Base-by-base conservation (phyloP, 768 basidiomycete genomes). In the Hypholoma fasciculare region DNA sequence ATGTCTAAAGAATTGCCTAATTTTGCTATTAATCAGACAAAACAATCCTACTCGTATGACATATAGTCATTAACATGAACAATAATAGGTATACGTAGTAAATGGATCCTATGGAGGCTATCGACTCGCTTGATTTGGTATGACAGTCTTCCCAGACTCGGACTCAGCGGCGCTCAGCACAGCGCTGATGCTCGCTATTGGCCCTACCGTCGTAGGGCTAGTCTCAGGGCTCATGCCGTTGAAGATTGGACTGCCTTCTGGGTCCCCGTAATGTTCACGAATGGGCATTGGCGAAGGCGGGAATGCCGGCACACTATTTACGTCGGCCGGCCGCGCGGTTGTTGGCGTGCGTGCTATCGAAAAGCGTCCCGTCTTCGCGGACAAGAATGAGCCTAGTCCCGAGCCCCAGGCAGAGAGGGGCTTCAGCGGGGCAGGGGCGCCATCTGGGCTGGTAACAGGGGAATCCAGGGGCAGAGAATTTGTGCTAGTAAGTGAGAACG, bases 361-460 rank as follows among this genome's bases (percentile, higher is more conserved):
- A 40, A 71, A 71, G 50, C 63, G 67, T 14, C 67, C 57, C 3
- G 72, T 64, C 52, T 63, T 70, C 27, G 69, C 65, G 16, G 68
- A 70, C 17, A 76, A 60, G 57, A 73, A 74, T 1, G 72, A 72
- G 7, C 73, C 73, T 47, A 76, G 58, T 1, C 71, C 71, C 9
- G 72, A 60, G 17, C 74, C 59, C 74, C 74, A 76, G 12, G 68
- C 61, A 1, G 72, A 66, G 13, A 71, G 44, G 0, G 69, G 71
- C 42, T 68, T 64, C n/a, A 67, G 43, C 8, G 66, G 61, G 38
- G 63, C 65, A 1, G 64, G 47, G 17, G 58, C 44, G 6, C 27
- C 57, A 27, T 48, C 64, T 1, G 61, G 60, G 23, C 61, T 63
- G 14, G 67, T 62, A 6, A 65, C 30, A 8, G 66, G 61, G 26